Evolutionary conservation across 1,284 basidiomycete genomes (phyloP).

Genomic region (Tilletia indica): DNA sequence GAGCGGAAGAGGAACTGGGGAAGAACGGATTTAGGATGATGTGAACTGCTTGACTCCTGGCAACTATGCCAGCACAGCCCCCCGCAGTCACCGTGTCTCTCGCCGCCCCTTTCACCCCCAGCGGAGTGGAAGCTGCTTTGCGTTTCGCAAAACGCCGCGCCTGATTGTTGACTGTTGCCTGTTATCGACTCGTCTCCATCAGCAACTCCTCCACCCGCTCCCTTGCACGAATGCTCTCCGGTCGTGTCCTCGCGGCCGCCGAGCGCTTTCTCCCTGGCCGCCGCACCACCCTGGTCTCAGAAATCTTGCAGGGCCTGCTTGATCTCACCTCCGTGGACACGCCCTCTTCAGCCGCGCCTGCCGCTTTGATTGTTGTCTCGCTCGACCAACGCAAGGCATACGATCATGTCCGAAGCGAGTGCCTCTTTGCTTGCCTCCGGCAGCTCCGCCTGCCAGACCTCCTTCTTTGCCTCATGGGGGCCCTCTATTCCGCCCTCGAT

Average conservation of each 20-base stretch:
- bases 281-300: not conserved
- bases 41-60: too few relatives aligned
- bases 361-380: not conserved
- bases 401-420: not conserved
- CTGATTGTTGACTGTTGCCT: not conserved
- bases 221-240: not conserved
- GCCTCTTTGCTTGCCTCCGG: not conserved
- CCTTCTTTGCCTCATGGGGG: not conserved
- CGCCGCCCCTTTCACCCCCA: too few relatives aligned
- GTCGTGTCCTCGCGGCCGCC: not conserved
- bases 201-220: not conserved
- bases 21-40: too few relatives aligned
- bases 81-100: too few relatives aligned
- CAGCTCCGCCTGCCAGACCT: not conserved
- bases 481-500: not conserved
- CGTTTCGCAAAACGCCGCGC: too few relatives aligned
- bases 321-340: too few relatives aligned
- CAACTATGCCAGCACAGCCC: too few relatives aligned
- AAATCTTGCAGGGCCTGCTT: not conserved
- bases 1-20: too few relatives aligned
- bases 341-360: too few relatives aligned
- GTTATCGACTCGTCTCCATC: not conserved
- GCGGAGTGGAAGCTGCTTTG: too few relatives aligned
- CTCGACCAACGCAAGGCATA: constrained; percentile 5
- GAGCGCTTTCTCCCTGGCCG: not conserved